Percentiles rank a stretch among this genome's conserved stretches.
phyloP scores from a whole-genome alignment of 306 rosid genomes.

The Fragaria iinumae region DNA sequence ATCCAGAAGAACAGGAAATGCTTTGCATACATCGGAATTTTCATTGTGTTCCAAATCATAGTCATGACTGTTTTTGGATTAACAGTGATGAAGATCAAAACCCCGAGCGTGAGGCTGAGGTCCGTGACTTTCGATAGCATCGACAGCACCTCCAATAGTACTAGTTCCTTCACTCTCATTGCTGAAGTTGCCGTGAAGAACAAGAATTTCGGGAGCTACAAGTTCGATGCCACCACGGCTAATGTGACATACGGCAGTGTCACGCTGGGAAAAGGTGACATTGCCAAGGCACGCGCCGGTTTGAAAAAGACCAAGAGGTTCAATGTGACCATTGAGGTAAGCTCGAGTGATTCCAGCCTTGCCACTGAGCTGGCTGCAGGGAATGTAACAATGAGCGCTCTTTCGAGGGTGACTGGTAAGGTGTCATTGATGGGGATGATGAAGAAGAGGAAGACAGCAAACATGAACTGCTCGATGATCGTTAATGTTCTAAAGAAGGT shows the following conservation, averaged over 20 bases:
- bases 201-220: conserved; percentile 29
- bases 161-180: conserved; percentile 9
- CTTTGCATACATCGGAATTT: conserved; percentile 10
- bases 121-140: conserved; percentile 1
- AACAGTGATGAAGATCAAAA: conserved; percentile 18
- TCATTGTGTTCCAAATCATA: conserved; percentile 18
- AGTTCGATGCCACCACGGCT: conserved; percentile 10
- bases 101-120: conserved; percentile 15
- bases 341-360: neutral
- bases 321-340: conserved; percentile 16
- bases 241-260: conserved; percentile 3
- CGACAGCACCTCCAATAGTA: neutral
- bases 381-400: conserved; percentile 9
- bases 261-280: conserved; percentile 1
- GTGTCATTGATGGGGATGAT: conserved; percentile 21
- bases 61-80: conserved; percentile 3
- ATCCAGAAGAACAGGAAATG: conserved; percentile 23
- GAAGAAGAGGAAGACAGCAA: conserved; percentile 30
- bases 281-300: neutral
- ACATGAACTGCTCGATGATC: conserved; percentile 29
- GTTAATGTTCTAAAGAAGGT: neutral
- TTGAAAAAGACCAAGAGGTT: conserved; percentile 26
- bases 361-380: neutral
- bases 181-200: conserved; percentile 25
- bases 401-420: conserved; percentile 23